Evolutionary conservation across 2,329 filamentous ascomycete genomes (phyloP), one percentile per base, ranked within the genome.

Genomic region (Alternaria brassicae): DNA sequence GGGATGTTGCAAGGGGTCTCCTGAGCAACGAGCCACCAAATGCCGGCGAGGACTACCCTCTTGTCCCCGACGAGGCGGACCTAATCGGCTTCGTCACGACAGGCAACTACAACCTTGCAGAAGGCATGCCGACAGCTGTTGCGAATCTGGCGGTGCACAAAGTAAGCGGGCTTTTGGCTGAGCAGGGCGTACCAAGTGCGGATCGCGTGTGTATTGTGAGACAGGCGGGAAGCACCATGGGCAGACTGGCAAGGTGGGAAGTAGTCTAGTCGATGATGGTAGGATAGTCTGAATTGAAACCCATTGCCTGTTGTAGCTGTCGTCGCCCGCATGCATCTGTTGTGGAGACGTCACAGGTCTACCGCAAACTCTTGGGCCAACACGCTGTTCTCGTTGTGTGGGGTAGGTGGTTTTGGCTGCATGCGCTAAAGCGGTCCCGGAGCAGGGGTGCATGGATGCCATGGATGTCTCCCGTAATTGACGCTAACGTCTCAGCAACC

Each of bases 21-120:
- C 56, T 76, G 13, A 62, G 56, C 1, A 58, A 59, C 21, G 59
- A 57, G 3, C 50, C 45, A 34, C 62, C 66, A 6, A 73, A 73
- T 42, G 70, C 72, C 10, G 73, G 71, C 39, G 66, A 72, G n/a
- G 74, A 78, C 0, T 87, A 91, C 66, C 89, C 89, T 0, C 72
- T 88, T 0, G 87, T 93, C n/a, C 94, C 94, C 0, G 82, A 83
- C 9, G 88, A 88, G 62, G 82, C 85, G 21, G 91, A 97, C 74
- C 82, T 98, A 12, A 86, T 98, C 50, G 95, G 95, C 0, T 99
- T 96, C 74, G 89, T 97, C 23, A 97, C 93, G 2, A 90, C 90
- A 1, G 95, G 94, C 0, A 89, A 91, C 50, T 97, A 90, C 75
- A 93, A 90, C 70, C 84, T 98, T 2, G 86, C 87, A 2, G 87